Evolutionary conservation across 148 eudicot species (phyloP).

Genomic region (Fagopyrum esculentum): DNA sequence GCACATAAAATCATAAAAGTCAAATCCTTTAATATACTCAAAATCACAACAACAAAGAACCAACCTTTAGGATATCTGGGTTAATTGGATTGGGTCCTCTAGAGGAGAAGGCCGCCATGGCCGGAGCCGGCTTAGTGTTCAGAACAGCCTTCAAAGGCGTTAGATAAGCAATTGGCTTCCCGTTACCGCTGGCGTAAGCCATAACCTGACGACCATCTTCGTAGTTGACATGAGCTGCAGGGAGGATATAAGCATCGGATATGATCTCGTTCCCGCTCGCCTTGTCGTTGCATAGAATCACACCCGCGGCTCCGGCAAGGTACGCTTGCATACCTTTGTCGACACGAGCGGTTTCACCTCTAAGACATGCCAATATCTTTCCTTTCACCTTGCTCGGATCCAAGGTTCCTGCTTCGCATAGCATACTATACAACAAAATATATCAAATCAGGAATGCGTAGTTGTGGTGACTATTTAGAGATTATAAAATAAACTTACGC

Average conservation of each 20-base stretch:
- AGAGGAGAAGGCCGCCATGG: conserved; percentile 62
- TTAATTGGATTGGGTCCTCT: conserved; percentile 51
- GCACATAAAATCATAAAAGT: conserved; percentile 12
- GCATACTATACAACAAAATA: conserved; percentile 19
- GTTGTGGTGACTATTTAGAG: no score
- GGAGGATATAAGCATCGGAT: conserved; percentile 51
- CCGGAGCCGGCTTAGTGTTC: conserved; percentile 47
- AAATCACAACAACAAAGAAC: no score
- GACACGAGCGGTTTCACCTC: conserved; percentile 69
- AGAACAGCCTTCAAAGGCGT: conserved; percentile 17
- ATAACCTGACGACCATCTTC: conserved; percentile 33
- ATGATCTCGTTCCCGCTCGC: conserved; percentile 41
- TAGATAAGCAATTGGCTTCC: conserved; percentile 31
- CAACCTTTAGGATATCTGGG: conserved; percentile 50
- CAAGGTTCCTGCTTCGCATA: conserved; percentile 52
- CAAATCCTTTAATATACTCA: conserved; percentile 11
- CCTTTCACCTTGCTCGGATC: conserved; percentile 57
- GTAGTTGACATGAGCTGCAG: conserved; percentile 48
- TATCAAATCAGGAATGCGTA: background rate
- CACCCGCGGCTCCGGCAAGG: conserved; percentile 69
- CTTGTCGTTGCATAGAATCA: conserved; percentile 59
- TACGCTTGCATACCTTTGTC: conserved; percentile 76
- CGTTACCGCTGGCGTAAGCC: conserved; percentile 41
- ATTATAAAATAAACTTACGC: background rate
- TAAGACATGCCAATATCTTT: conserved; percentile 66